Percentiles rank a stretch among this genome's conserved stretches.
phyloP scores from a whole-genome alignment of 2,329 filamentous ascomycete genomes.

The Aspergillus sp. region DNA sequence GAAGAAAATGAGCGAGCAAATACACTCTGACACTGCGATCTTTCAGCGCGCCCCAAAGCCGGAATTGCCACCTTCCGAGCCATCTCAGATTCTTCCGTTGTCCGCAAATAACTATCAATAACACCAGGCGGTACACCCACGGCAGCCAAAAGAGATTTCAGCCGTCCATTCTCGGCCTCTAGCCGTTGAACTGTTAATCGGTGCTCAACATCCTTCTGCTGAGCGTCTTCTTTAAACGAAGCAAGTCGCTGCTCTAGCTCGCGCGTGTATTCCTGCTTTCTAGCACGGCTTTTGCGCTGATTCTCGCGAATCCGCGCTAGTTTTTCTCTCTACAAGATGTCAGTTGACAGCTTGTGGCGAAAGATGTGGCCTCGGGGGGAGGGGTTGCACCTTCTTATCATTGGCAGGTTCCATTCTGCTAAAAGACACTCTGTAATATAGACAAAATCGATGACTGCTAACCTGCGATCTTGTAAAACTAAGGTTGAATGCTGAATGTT shows the following conservation, averaged over 20 bases:
- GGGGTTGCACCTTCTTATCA: too few species aligned
- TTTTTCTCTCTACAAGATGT: constrained; percentile 10
- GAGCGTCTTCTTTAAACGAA: constrained; percentile 19
- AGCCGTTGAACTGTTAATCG: constrained; percentile 27
- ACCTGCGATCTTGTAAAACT: too few species aligned
- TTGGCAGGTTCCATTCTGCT: too few species aligned
- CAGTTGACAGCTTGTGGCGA: too few species aligned
- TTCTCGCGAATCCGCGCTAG: constrained; percentile 38
- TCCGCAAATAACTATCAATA: constrained; percentile 22
- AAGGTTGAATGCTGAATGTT: too few species aligned
- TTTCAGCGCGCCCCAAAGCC: constrained; percentile 14
- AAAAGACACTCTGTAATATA: too few species aligned
- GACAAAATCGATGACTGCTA: too few species aligned
- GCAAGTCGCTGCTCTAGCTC: constrained; percentile 30
- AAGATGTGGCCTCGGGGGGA: too few species aligned
- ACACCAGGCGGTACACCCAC: constrained; percentile 17
- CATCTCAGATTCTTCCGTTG: constrained; percentile 11
- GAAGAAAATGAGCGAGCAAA: background rate
- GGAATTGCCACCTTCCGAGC: constrained; percentile 31
- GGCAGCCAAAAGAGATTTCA: constrained; percentile 20
- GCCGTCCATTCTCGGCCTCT: constrained; percentile 27
- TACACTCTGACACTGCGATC: background rate
- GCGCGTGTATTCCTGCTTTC: constrained; percentile 30
- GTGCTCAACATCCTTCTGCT: constrained; percentile 27
- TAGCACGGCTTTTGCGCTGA: constrained; percentile 32